Evolutionary conservation across 257 asterid genomes (phyloP).

Genomic region (Forsythia viridissima): DNA sequence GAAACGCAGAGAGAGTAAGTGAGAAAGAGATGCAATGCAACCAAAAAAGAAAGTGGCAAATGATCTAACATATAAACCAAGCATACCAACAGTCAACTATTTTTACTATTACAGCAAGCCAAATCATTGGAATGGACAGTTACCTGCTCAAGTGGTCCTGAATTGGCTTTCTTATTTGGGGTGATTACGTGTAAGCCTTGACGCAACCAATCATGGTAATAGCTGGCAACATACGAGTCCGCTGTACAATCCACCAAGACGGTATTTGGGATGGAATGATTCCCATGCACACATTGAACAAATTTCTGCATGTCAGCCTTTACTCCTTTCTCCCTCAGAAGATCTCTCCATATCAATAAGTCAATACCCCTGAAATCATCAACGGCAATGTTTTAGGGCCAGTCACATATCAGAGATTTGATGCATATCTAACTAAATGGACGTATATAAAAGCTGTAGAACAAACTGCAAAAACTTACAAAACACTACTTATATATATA

Average conservation of each 20-base stretch:
- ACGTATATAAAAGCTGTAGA: neutral
- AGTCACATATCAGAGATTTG: neutral
- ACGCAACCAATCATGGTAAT: slow-evolving; percentile 87
- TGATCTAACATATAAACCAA: neutral
- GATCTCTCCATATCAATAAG: slow-evolving; percentile 84
- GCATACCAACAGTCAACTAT: neutral
- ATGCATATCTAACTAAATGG: neutral
- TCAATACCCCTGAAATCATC: slow-evolving; percentile 71
- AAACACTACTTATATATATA: neutral
- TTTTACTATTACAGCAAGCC: neutral
- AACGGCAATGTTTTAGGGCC: slow-evolving; percentile 2
- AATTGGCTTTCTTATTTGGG: slow-evolving; percentile 98
- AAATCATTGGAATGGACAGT: neutral
- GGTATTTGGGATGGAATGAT: slow-evolving; percentile 89
- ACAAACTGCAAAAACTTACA: neutral
- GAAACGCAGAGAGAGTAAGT: neutral
- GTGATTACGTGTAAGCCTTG: slow-evolving; percentile 92
- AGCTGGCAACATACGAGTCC: slow-evolving; percentile 74
- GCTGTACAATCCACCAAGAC: slow-evolving; percentile 96
- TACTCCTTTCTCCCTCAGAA: slow-evolving; percentile 58
- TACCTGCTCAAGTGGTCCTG: slow-evolving; percentile 99
- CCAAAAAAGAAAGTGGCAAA: neutral
- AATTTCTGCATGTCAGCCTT: slow-evolving; percentile 80
- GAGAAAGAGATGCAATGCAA: slow-evolving; percentile 9
- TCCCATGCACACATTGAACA: slow-evolving; percentile 84